Conservation (phyloP, 2,329 filamentous ascomycete species). For the Aspergillus japonicus region DNA sequence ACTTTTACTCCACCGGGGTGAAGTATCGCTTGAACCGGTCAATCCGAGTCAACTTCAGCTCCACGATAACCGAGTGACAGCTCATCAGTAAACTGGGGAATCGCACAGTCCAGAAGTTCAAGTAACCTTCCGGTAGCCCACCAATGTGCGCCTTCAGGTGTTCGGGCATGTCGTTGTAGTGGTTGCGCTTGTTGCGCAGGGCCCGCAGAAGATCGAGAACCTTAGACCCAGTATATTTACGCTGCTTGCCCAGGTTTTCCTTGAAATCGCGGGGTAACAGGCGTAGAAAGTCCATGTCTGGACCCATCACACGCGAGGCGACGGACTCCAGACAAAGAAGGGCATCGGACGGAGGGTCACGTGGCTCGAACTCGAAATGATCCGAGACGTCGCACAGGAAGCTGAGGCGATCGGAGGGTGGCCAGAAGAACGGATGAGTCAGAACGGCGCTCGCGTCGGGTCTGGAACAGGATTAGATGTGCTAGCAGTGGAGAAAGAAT, state of each 20-base stretch:
- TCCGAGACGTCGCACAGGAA: slow-evolving; percentile 98
- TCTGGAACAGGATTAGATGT: slow-evolving; percentile 24
- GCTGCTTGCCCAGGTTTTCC: slow-evolving; percentile 85
- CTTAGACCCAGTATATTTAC: slow-evolving; percentile 83
- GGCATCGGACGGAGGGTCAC: slow-evolving; percentile 72
- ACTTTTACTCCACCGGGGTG: slow-evolving; percentile 32
- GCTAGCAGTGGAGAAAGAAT: background rate
- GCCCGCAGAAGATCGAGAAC: slow-evolving; percentile 86
- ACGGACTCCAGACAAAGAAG: slow-evolving; percentile 60
- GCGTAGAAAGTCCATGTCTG: slow-evolving; percentile 73
- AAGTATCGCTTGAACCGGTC: slow-evolving; percentile 47
- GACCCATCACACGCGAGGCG: slow-evolving; percentile 45
- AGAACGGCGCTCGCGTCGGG: slow-evolving; percentile 78
- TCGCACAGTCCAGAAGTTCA: slow-evolving; percentile 75
- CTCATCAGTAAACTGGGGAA: slow-evolving; percentile 77
- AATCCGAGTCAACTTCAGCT: slow-evolving; percentile 55
- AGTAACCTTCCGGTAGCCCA: slow-evolving; percentile 72
- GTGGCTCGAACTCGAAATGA: slow-evolving; percentile 88
- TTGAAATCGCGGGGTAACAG: slow-evolving; percentile 77
- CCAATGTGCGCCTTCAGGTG: slow-evolving; percentile 72
- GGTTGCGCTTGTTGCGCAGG: slow-evolving; percentile 92
- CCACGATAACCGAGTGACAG: slow-evolving; percentile 73
- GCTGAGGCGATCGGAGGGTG: slow-evolving; percentile 77
- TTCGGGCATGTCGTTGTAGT: slow-evolving; percentile 94
- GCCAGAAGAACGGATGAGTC: slow-evolving; percentile 97